Conservation (phyloP, 2,329 filamentous ascomycete species). For the Cryphonectria japonica region DNA sequence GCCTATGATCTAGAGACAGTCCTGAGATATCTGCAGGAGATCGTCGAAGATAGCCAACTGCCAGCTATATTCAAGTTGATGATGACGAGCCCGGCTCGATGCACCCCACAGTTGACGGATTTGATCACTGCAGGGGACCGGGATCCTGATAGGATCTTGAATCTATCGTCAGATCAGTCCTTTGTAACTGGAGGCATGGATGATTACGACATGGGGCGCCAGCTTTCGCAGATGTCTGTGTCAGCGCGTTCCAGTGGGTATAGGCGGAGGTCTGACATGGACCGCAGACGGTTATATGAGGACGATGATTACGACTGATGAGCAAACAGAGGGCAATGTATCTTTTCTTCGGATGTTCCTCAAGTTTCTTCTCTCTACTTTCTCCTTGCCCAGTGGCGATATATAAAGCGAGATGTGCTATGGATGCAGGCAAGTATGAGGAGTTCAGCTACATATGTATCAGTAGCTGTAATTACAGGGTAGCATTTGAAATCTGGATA, state of each 20-base stretch:
- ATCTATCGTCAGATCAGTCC: not conserved
- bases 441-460: too few relatives aligned
- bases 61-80: slow-evolving; percentile 16
- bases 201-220: not conserved
- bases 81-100: not conserved
- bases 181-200: not conserved
- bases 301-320: not conserved
- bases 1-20: not conserved
- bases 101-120: slow-evolving; percentile 4
- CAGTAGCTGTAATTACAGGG: not conserved
- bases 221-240: not conserved
- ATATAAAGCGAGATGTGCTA: too few relatives aligned
- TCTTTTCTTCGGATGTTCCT: not conserved
- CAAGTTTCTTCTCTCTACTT: too few relatives aligned
- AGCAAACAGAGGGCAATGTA: not conserved
- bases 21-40: slow-evolving; percentile 3
- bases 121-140: not conserved
- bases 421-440: too few relatives aligned
- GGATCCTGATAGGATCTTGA: not conserved
- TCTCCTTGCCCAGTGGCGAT: too few relatives aligned
- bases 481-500: too few relatives aligned
- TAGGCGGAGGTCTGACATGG: not conserved
- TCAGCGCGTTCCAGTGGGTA: not conserved
- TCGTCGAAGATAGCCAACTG: slow-evolving; percentile 12
- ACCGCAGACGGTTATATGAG: not conserved